Base-by-base conservation (phyloP, 140 eudicot species). In the Bidens hawaiensis region DNA sequence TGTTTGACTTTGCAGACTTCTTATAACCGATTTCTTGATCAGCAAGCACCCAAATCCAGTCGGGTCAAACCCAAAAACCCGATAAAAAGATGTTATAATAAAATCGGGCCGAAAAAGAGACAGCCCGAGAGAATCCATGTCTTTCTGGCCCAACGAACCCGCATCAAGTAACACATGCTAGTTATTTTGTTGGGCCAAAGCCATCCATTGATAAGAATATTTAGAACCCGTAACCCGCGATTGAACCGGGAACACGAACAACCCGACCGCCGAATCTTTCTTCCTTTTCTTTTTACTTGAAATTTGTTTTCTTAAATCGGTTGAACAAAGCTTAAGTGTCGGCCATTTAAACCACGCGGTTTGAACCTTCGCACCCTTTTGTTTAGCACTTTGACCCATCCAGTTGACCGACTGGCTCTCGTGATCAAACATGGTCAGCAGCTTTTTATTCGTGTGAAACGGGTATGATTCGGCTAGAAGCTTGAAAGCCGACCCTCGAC, bases 311-410 rank as follows among this genome's bases (percentile, higher is more conserved):
- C 97, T 71, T 26, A 94, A 68, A 78, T 94, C 99, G 25, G 99
- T 85, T 2, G 97, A 94, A 69, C 97, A 94, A 55, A 84, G 97
- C 54, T 94, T 94, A 12, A 94, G 86, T 18, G 99, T 94, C 26
- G 99, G 99, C 99, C 99, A 94, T 83, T 83, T 94, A 52, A 88
- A 94, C 99, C 99, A 94, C 0, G 99, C 99, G 31, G 95, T 88
- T 15, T 78, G 76, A 61, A 79, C 90, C 68, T 94, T 94, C 0
- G 99, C 99, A 33, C 99, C 99, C 72, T 89, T 94, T 55, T 88
- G 94, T 60, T 75, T 81, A 14, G 99, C 99, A 78, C 90, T 76
- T 67, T 94, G 97, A 68, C 81, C 88, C 99, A 94, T 94, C 99
- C 95, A 94, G 66, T 85, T 94, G 24, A 94, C 95, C 6, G 99